These are phyloP conservation scores for Hypoxylon sp. DNA, from an alignment of 2,329 filamentous ascomycete genomes.

Conservation along the genomic window DNA sequence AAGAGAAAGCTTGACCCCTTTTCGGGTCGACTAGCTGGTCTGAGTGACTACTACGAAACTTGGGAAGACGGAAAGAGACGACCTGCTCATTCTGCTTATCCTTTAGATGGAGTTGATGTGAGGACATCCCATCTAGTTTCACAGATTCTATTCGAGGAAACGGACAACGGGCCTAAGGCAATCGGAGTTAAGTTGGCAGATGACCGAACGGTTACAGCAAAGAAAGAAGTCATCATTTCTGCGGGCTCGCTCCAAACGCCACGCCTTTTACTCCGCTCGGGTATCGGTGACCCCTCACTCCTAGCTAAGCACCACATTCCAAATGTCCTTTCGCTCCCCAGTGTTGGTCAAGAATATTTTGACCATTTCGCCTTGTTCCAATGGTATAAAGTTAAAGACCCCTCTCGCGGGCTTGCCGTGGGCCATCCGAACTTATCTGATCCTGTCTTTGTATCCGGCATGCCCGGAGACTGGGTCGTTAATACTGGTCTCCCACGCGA, in stretches of 20 bases:
- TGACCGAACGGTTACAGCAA: conserved; percentile 36
- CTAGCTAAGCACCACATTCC: conserved; percentile 45
- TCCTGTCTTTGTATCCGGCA: conserved; percentile 7
- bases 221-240: conserved; percentile 43
- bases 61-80: conserved; percentile 33
- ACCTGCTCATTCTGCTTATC: conserved; percentile 35
- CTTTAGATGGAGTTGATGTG: conserved; percentile 26
- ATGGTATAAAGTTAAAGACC: conserved; percentile 42
- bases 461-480: conserved; percentile 5
- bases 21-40: conserved; percentile 44
- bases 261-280: conserved; percentile 45
- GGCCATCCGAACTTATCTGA: conserved; percentile 7
- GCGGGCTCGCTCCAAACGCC: conserved; percentile 44
- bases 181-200: conserved; percentile 53
- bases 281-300: conserved; percentile 40
- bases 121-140: conserved; percentile 7
- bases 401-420: conserved; percentile 10
- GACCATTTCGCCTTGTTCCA: conserved; percentile 45
- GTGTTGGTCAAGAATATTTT: conserved; percentile 40
- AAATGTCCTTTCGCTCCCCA: conserved; percentile 41
- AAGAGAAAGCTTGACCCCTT: conserved; percentile 43
- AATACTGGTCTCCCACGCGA: conserved; percentile 9
- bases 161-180: conserved; percentile 41
- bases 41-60: conserved; percentile 46
- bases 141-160: conserved; percentile 9